phyloP scores from a whole-genome alignment of 257 asterid species.

The Scutellaria baicalensis region DNA sequence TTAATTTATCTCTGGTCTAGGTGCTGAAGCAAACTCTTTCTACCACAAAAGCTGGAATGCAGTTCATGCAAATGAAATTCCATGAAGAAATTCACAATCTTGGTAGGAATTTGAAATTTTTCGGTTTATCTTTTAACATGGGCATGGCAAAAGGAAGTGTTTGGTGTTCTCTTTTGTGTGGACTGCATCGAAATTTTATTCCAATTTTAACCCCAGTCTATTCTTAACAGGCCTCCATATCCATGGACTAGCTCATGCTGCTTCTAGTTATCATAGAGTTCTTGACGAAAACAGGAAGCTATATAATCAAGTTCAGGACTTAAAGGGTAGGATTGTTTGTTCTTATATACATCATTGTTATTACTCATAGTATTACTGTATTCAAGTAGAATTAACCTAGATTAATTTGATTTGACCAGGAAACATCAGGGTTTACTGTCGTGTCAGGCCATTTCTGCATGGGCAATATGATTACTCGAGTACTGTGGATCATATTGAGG shows the following conservation, averaged over 20 bases:
- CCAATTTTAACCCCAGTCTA: not conserved
- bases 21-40: slow-evolving; percentile 69
- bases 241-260: slow-evolving; percentile 87
- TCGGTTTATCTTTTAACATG: not conserved
- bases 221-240: slow-evolving; percentile 57
- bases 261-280: slow-evolving; percentile 91
- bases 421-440: slow-evolving; percentile 87
- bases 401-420: slow-evolving; percentile 40
- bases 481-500: slow-evolving; percentile 69
- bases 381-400: slow-evolving; percentile 5
- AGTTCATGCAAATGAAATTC: slow-evolving; percentile 82
- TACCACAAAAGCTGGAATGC: slow-evolving; percentile 78
- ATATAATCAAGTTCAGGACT: slow-evolving; percentile 93
- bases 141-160: not conserved
- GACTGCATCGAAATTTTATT: not conserved
- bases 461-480: slow-evolving; percentile 52
- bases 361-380: not conserved
- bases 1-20: slow-evolving; percentile 30
- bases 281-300: slow-evolving; percentile 88
- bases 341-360: not conserved
- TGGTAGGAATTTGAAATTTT: slow-evolving; percentile 32
- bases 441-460: slow-evolving; percentile 76
- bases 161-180: not conserved
- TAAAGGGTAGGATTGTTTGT: slow-evolving; percentile 45
- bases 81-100: slow-evolving; percentile 69